Base-by-base conservation (phyloP, 805 yeast genomes). In the Saturnispora zaruensis region DNA sequence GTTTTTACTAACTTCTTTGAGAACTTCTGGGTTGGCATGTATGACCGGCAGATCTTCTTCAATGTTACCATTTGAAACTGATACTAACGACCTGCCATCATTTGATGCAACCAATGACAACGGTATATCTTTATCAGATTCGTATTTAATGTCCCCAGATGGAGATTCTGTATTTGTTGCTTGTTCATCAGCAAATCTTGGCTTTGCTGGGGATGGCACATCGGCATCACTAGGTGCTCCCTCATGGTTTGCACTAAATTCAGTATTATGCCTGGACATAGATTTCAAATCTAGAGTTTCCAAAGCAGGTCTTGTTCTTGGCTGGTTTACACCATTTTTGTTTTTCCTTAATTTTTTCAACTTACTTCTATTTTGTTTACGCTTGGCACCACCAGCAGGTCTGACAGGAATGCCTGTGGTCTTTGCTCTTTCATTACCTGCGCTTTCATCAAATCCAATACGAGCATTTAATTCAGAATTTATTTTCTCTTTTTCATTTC, bases 301-400 rank as follows among this genome's bases (percentile, higher is more conserved):
- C 5, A 49, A 72, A 45, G 49, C 63, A 60, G 54, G 67, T 54
- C 44, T 59, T 66, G 50, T 66, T 68, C 33, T 68, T 51, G 13
- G 65, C 65, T 40, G 67, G 65, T 26, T 67, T 7, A 58, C 41
- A 51, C 57, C 57, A 69, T 65, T 59, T 61, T 55, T 43, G 45
- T 53, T 52, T 57, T 57, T 46, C 49, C 52, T 59, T 59, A 61
- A 57, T 63, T 49, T 56, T 52, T 55, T 58, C 32, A 58, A 51
- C 43, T 67, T 72, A 56, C 76, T 74, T 59, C 83, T 72, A 53
- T 72, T 76, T 43, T 68, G 73, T 56, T 77, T 74, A 59, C 82
- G 72, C 53, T 71, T 77, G 62, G 84, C 82, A 26, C 89, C 89
- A 44, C 91, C 91, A 2, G 84, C 84, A 7, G 88, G 89, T 55